These are phyloP conservation scores for Phoma sp. DNA, from an alignment of 2,329 filamentous ascomycete genomes.

Conservation along the genomic window DNA sequence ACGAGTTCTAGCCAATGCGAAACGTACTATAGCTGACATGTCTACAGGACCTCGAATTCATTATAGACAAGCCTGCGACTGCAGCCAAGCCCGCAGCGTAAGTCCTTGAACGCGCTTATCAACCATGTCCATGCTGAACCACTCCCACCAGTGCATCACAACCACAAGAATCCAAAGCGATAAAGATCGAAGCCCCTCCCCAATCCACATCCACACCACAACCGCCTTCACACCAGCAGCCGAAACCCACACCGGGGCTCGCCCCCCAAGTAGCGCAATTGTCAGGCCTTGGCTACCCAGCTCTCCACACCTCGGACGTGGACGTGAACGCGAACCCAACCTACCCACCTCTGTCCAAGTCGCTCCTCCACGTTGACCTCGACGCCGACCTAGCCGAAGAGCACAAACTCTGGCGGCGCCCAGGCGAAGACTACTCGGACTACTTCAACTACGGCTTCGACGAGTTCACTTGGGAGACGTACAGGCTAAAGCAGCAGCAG, in stretches of 20 bases:
- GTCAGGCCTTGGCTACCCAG: slow-evolving; percentile 61
- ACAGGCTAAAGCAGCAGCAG: slow-evolving; percentile 85
- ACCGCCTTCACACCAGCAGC: slow-evolving; percentile 16
- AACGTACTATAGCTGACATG: slow-evolving; percentile 31
- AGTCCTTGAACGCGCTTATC: slow-evolving; percentile 4
- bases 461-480: slow-evolving; percentile 96
- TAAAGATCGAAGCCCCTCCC: slow-evolving; percentile 46
- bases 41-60: slow-evolving; percentile 59
- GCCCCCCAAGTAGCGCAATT: slow-evolving; percentile 32
- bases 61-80: slow-evolving; percentile 55
- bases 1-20: slow-evolving; percentile 14
- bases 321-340: slow-evolving; percentile 84
- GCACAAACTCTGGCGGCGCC: slow-evolving; percentile 93
- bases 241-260: slow-evolving; percentile 23
- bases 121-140: slow-evolving; percentile 23
- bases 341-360: slow-evolving; percentile 76
- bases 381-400: slow-evolving; percentile 65
- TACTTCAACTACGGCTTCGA: slow-evolving; percentile 99
- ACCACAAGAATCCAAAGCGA: slow-evolving; percentile 44
- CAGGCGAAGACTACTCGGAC: slow-evolving; percentile 91
- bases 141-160: slow-evolving; percentile 27
- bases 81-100: slow-evolving; percentile 48
- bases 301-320: slow-evolving; percentile 75
- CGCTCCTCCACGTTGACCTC: slow-evolving; percentile 65
- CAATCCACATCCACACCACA: slow-evolving; percentile 33